Base-by-base conservation (phyloP, 345 rosid genomes). In the Triadica sebifera region DNA sequence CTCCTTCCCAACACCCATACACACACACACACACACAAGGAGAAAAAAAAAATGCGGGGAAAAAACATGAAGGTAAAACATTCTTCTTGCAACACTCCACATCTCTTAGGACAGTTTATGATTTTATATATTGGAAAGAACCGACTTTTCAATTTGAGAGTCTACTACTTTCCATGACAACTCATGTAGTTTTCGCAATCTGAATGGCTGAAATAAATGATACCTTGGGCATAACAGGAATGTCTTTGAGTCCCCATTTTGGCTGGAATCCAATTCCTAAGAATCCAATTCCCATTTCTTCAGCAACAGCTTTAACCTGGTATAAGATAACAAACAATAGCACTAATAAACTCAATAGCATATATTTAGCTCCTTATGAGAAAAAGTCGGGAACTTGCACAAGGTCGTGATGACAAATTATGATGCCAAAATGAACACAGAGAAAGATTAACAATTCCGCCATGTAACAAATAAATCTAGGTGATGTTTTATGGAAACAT, bases 191-290 rank as follows among this genome's bases (percentile, higher is more conserved):
- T 41, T 41, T n/a, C 67, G 49, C 19, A 73, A 51, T 5, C 22
- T 53, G 24, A 41, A 56, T 24, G 34, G 8, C 15, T 43, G 37
- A 53, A 70, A 67, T 39, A 34, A 63, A 55, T 60, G 60, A 72
- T 87, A 96, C 99, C 97, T 96, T 96, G 37, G 99, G 99, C 99
- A 96, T 96, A 75, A 96, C 67, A 55, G 98, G 99, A 78, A 93
- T 93, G 73, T 93, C 97, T 67, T 89, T 88, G 50, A 88, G 75
- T 69, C 86, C 87, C 93, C 96, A 90, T 77, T 89, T 96, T 62
- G 99, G 98, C 87, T 96, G 98, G 88, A 93, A 96, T 20, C 99
- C 99, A 55, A 93, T 89, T 78, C 99, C 99, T 69, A 96, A 86
- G 81, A 96, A 96, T 72, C 99, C 99, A 74, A 90, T 96, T 74